A percentile compares a stretch with the other conserved stretches of the same genome.
phyloP scores from a whole-genome alignment of 1,284 basidiomycete species.

The Takashimella tepidaria region DNA sequence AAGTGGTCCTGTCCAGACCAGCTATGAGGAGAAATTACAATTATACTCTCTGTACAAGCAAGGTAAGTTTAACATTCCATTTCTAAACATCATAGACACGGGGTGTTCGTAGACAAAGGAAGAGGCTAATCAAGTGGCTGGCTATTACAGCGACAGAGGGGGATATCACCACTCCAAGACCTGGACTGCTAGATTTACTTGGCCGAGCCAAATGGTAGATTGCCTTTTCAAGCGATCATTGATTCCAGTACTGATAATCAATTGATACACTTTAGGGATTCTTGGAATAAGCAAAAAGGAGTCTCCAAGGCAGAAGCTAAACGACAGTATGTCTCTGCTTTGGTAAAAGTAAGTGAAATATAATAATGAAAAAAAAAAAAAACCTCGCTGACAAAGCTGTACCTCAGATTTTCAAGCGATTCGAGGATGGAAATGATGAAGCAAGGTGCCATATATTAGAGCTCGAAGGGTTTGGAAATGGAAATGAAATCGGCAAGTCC shows the following conservation, averaged over 20 bases:
- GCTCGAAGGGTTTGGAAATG: slow-evolving; percentile 73
- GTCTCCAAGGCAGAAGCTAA: slow-evolving; percentile 74
- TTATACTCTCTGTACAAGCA: slow-evolving; percentile 96
- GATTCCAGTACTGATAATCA: slow-evolving; percentile 11
- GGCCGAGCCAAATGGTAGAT: slow-evolving; percentile 86
- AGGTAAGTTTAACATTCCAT: slow-evolving; percentile 59
- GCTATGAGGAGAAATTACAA: slow-evolving; percentile 90
- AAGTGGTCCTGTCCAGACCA: slow-evolving; percentile 91
- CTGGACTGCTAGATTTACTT: slow-evolving; percentile 61
- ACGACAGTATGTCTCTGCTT: slow-evolving; percentile 79
- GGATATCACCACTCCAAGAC: slow-evolving; percentile 32
- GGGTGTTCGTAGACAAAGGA: too few species aligned
- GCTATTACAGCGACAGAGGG: slow-evolving; percentile 40
- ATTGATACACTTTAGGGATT: slow-evolving; percentile 85
- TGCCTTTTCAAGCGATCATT: slow-evolving; percentile 31
- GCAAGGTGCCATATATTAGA: slow-evolving; percentile 74
- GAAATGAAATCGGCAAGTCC: slow-evolving; percentile 56
- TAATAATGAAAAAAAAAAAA: too few species aligned
- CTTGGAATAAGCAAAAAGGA: slow-evolving; percentile 87
- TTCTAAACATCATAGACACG: not conserved
- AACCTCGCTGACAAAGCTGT: not conserved
- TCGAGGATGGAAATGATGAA: slow-evolving; percentile 64
- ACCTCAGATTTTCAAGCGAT: slow-evolving; percentile 13
- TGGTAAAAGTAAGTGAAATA: slow-evolving; percentile 62
- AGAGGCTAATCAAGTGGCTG: not conserved